Evolutionary conservation across 2,329 filamentous ascomycete species (phyloP), one percentile per base, ranked within the genome.

Genomic region (Diaporthe ilicicola): DNA sequence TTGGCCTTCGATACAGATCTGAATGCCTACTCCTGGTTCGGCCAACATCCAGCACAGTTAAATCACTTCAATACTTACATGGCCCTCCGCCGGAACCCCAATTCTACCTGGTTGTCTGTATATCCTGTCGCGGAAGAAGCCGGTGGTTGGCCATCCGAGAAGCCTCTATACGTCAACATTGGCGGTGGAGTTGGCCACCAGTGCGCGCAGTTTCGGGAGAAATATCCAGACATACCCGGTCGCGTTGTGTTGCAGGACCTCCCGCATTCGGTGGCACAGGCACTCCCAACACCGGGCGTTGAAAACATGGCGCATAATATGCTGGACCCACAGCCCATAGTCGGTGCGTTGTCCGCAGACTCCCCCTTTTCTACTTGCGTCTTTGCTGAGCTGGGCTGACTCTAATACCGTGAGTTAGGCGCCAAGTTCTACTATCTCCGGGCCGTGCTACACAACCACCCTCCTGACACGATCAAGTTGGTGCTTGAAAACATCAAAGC

Each of bases 231-330:
- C 22, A 44, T 76, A 1, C 67, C 72, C 0, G 76, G 77, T 1
- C 71, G 73, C 5, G 73, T 77, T 13, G 66, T 78, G 10, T 70
- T 77, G 5, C 76, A 79, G 64, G 77, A 79, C 46, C 70, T 78
- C 22, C 68, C 39, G 22, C 76, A 79, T 12, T 74, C 76, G 7
- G 34, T 79, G 0, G 42, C 42, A 19, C 42, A 17, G 42, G 42
- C 42, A 1, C n/a, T 46, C n/a, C 73, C 76, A 12, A 67, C 72
- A 2, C 71, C 72, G 1, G 50, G 67, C 13, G 73, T 77, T 1
- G 76, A 78, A 59, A 73, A 73, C 6, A 77, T 77, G 75, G 70
- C 72, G 5, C 77, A 81, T 44, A 77, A 81, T 66, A 81, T 70
- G 48, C 69, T 39, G 9, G 48, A 12, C 3, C 37, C 37, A 9